Percentiles rank a stretch among this genome's conserved stretches.
phyloP scores from a whole-genome alignment of 208 protist genomes.

The Phytomonas francai region DNA sequence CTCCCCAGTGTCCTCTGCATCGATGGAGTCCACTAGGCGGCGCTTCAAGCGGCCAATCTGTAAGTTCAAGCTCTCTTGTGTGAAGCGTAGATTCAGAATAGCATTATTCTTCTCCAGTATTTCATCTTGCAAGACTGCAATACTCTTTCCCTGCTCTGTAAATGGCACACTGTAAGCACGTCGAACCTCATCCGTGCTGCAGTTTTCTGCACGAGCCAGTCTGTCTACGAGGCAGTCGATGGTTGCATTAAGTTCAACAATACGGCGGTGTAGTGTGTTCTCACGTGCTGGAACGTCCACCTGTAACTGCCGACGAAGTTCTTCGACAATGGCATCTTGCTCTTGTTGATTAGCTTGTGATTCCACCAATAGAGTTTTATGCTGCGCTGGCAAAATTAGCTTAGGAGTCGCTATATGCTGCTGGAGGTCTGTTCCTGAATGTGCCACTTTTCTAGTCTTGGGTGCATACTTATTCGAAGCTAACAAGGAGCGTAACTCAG shows the following conservation, averaged over 20 bases:
- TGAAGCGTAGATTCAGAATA: conserved; percentile 69
- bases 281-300: conserved; percentile 37
- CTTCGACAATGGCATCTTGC: conserved; percentile 55
- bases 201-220: conserved; percentile 14
- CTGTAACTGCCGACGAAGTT: conserved; percentile 39
- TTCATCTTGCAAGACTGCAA: conserved; percentile 23
- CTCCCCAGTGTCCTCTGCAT: conserved; percentile 22
- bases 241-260: conserved; percentile 15
- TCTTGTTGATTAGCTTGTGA: conserved; percentile 33
- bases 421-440: neutral
- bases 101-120: conserved; percentile 42
- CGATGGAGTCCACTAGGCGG: conserved; percentile 49
- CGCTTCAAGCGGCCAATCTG: conserved; percentile 51
- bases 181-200: neutral
- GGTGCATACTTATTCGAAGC: neutral
- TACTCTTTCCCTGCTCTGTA: conserved; percentile 14
- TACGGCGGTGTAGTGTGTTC: conserved; percentile 28
- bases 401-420: neutral
- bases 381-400: neutral
- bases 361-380: neutral
- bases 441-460: neutral
- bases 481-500: neutral
- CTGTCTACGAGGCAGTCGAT: conserved; percentile 38
- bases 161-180: neutral
- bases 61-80: conserved; percentile 49